phyloP scores from a whole-genome alignment of 164 flowering plant species.

The Malania oleifera region DNA sequence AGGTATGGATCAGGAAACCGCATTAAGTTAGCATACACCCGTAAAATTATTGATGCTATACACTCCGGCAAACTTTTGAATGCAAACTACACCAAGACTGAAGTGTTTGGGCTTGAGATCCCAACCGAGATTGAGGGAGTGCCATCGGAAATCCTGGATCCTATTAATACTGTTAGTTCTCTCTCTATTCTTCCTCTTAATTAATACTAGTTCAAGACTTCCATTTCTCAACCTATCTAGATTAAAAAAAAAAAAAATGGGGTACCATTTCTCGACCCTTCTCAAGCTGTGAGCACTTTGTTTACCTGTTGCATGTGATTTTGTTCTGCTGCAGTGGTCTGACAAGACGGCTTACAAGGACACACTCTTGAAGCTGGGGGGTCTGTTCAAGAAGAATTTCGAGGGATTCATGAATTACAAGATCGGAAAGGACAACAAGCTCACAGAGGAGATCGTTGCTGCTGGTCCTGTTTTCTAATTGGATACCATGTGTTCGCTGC shows the following conservation, averaged over 20 bases:
- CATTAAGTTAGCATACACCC: conserved; percentile 77
- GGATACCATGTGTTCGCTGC: too few species aligned
- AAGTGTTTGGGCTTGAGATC: conserved; percentile 84
- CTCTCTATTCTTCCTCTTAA: neutral
- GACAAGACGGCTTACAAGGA: conserved; percentile 74
- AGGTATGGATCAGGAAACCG: conserved; percentile 89
- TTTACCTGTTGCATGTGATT: neutral
- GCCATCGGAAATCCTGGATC: conserved; percentile 85
- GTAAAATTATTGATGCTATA: conserved; percentile 91
- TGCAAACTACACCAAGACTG: conserved; percentile 59
- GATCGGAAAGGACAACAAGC: conserved; percentile 71
- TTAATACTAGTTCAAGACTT: too few species aligned
- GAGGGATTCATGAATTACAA: conserved; percentile 64
- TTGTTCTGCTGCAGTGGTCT: conserved; percentile 54
- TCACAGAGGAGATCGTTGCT: conserved; percentile 80
- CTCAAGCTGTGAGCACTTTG: too few species aligned
- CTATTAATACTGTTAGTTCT: conserved; percentile 70
- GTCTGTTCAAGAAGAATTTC: conserved; percentile 86
- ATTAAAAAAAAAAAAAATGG: too few species aligned
- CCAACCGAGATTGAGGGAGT: conserved; percentile 86
- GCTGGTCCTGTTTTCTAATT: conserved; percentile 80
- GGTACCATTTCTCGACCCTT: too few species aligned
- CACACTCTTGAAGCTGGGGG: conserved; percentile 71
- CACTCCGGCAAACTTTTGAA: conserved; percentile 83
- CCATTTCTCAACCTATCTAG: too few species aligned